A percentile compares a stretch with the other conserved stretches of the same genome.
Conservation (phyloP, 176 grass and related monocot genomes). For the Luzula sylvatica region DNA sequence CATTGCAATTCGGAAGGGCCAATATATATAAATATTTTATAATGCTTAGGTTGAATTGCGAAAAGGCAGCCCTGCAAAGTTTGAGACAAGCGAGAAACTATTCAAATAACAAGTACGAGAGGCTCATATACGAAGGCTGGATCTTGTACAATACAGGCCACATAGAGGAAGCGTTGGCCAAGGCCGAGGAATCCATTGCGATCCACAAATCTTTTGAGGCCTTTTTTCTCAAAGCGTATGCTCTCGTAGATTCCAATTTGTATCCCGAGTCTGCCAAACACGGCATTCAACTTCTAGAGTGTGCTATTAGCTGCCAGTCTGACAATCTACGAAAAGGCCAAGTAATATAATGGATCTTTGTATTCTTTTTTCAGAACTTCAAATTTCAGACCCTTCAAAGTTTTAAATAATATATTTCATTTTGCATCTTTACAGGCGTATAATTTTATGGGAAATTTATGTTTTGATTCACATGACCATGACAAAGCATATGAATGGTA, state of each 20-base stretch:
- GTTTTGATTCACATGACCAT: constrained; percentile 78
- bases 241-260: constrained; percentile 62
- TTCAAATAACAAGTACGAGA: constrained; percentile 54
- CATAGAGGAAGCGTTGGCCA: constrained; percentile 72
- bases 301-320: constrained; percentile 75
- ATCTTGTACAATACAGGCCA: constrained; percentile 85
- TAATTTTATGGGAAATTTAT: constrained; percentile 94
- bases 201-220: constrained; percentile 89
- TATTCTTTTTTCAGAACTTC: too few relatives aligned
- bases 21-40: too few relatives aligned
- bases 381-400: too few relatives aligned
- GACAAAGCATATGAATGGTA: constrained; percentile 81
- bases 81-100: constrained; percentile 59
- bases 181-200: constrained; percentile 64
- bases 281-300: constrained; percentile 78
- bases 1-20: too few relatives aligned
- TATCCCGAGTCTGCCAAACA: constrained; percentile 43
- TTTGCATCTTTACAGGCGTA: constrained; percentile 50
- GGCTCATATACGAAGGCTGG: constrained; percentile 95
- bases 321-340: constrained; percentile 98
- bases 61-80: constrained; percentile 78
- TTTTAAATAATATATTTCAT: too few relatives aligned
- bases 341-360: too few relatives aligned
- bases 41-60: constrained; percentile 59
- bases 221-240: constrained; percentile 92